Conservation (phyloP, 805 yeast genomes). For the Saccharomycopsis capsularis region DNA sequence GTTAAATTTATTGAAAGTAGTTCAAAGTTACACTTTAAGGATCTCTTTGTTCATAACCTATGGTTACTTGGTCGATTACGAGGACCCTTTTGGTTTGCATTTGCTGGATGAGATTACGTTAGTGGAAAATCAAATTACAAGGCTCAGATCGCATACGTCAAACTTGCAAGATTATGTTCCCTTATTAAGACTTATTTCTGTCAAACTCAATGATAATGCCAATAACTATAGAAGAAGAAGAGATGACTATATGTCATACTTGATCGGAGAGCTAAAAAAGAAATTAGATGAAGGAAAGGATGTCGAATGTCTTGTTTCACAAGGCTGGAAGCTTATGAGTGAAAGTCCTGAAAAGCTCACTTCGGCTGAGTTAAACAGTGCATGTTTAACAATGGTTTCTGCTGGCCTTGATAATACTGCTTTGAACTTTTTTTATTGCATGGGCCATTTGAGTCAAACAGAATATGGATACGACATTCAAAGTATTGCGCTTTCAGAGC, state of each 20-base stretch:
- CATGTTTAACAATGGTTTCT: constrained; percentile 69
- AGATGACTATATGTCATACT: constrained; percentile 40
- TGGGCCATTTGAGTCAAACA: constrained; percentile 51
- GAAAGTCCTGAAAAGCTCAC: constrained; percentile 23
- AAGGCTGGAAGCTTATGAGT: constrained; percentile 21
- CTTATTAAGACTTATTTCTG: constrained; percentile 31
- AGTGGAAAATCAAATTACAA: constrained; percentile 51
- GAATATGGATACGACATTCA: constrained; percentile 35
- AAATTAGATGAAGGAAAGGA: constrained; percentile 25
- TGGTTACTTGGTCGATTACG: constrained; percentile 43
- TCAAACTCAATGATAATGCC: constrained; percentile 24
- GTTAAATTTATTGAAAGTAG: constrained; percentile 33
- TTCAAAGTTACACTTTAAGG: constrained; percentile 46
- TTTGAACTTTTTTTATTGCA: constrained; percentile 49
- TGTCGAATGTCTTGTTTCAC: constrained; percentile 31
- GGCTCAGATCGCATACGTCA: constrained; percentile 50
- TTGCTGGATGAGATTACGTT: constrained; percentile 46
- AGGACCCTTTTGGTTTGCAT: constrained; percentile 21
- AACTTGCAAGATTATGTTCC: constrained; percentile 52
- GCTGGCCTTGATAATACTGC: constrained; percentile 76
- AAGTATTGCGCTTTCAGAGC: constrained; percentile 35
- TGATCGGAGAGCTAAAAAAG: constrained; percentile 29
- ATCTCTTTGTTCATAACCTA: constrained; percentile 47
- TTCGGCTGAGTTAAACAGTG: constrained; percentile 43
- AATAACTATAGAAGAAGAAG: constrained; percentile 36